Percentiles rank a stretch among this genome's conserved stretches.
phyloP scores from a whole-genome alignment of 1,284 basidiomycete species.

The Cystobasidium pallidum region DNA sequence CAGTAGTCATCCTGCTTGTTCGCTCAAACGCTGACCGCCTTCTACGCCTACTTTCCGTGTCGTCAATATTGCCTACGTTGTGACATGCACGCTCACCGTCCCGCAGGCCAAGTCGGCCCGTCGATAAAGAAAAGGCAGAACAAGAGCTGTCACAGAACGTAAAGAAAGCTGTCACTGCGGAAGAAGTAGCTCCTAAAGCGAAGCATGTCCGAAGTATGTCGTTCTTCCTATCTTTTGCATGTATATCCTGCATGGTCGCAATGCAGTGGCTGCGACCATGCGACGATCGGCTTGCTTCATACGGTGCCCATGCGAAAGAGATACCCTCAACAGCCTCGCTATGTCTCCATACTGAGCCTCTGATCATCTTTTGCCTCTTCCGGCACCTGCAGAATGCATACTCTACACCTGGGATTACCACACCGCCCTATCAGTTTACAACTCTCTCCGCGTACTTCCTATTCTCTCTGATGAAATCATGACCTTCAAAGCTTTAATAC shows the following conservation, averaged over 20 bases:
- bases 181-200: constrained; percentile 91
- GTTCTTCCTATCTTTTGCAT: background rate
- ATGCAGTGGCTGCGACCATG: background rate
- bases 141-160: constrained; percentile 87
- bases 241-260: too few species aligned
- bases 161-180: constrained; percentile 92
- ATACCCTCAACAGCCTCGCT: too few species aligned
- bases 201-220: constrained; percentile 87
- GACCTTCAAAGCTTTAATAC: constrained; percentile 94
- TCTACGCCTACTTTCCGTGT: background rate
- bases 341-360: background rate
- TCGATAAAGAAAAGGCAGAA: constrained; percentile 95
- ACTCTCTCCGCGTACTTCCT: constrained; percentile 87
- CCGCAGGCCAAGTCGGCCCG: constrained; percentile 76
- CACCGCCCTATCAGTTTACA: constrained; percentile 96
- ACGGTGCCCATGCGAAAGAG: background rate
- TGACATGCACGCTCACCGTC: constrained; percentile 6
- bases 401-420: constrained; percentile 99
- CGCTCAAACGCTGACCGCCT: background rate
- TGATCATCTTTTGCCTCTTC: background rate
- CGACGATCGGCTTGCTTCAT: background rate
- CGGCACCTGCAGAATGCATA: constrained; percentile 69
- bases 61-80: background rate
- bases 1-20: background rate
- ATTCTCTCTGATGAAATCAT: constrained; percentile 93